Evolutionary conservation across 257 asterid genomes (phyloP), one percentile per base, ranked within the genome.

Genomic region (Primulina tabacum): DNA sequence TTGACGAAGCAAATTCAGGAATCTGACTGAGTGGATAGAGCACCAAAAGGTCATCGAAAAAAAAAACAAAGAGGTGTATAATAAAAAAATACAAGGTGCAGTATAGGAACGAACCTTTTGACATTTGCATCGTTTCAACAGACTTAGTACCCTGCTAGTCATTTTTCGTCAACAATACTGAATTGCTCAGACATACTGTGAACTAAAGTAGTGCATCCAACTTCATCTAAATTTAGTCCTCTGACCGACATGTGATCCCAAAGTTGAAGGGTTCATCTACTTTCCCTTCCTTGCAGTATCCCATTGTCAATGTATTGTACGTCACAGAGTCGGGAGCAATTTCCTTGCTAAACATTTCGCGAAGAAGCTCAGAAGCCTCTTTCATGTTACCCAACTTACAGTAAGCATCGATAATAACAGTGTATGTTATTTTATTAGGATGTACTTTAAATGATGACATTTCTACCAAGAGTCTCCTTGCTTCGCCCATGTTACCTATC

Each of bases 401-500:
- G 78, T 88, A 87, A 38, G 91, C 92, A 43, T 80, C 76, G 53
- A 92, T 92, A 62, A 92, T 76, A 66, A 87, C 67, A 2, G 97
- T 90, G 74, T 85, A 92, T 10, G 98, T 90, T 65, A 92, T 79
- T 83, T 86, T 85, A 81, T 90, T 90, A 72, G 97, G 96, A 47
- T 65, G 79, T 69, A 87, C 37, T 30, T 77, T 72, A 52, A 64
- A 72, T 8, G 84, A 85, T 74, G 77, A 77, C 98, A 92, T 92
- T 79, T 90, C 96, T 76, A 73, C 79, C 80, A 85, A 83, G 57
- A 83, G 68, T 72, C 62, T 70, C 81, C 71, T 82, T 21, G 75
- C 95, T 78, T 83, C 86, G 64, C 82, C 82, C 90, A 88, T 90
- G 76, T 80, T 89, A 26, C 97, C 97, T 69, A 87, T 61, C 82